Conservation (phyloP, 2,329 filamentous ascomycete species). For the Sordariomycetes sp. region DNA sequence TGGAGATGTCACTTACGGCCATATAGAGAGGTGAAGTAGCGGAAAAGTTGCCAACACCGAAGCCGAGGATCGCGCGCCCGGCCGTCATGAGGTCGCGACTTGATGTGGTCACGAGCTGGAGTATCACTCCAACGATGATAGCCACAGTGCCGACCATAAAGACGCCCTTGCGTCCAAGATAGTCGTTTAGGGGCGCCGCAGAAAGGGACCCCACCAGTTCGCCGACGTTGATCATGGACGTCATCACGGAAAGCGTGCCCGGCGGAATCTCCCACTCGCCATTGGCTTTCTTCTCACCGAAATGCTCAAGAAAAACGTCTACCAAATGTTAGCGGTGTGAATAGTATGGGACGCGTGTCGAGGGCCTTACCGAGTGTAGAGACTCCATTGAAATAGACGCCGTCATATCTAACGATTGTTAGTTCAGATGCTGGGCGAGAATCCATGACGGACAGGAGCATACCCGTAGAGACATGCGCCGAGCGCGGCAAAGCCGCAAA, state of each 20-base stretch:
- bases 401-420: slow-evolving; percentile 9
- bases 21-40: slow-evolving; percentile 12
- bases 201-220: slow-evolving; percentile 19
- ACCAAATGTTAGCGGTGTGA: background rate
- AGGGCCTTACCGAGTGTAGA: slow-evolving; percentile 15
- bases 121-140: slow-evolving; percentile 13
- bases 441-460: background rate
- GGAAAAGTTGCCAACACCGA: slow-evolving; percentile 12
- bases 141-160: slow-evolving; percentile 18
- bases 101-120: slow-evolving; percentile 9
- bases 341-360: background rate
- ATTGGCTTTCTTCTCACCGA: slow-evolving; percentile 13
- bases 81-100: slow-evolving; percentile 9
- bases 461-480: slow-evolving; percentile 23
- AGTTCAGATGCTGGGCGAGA: background rate
- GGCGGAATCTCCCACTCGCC: slow-evolving; percentile 16
- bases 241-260: slow-evolving; percentile 13
- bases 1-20: background rate
- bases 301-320: slow-evolving; percentile 19
- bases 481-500: slow-evolving; percentile 20
- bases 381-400: slow-evolving; percentile 21
- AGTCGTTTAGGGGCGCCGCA: slow-evolving; percentile 21
- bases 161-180: slow-evolving; percentile 18
- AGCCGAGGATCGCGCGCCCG: slow-evolving; percentile 11
- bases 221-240: slow-evolving; percentile 24